Percentiles rank a stretch among this genome's conserved stretches.
These are phyloP conservation scores for Metarhizium robertsii DNA, from an alignment of 2,329 filamentous ascomycete genomes.

Conservation along the genomic window DNA sequence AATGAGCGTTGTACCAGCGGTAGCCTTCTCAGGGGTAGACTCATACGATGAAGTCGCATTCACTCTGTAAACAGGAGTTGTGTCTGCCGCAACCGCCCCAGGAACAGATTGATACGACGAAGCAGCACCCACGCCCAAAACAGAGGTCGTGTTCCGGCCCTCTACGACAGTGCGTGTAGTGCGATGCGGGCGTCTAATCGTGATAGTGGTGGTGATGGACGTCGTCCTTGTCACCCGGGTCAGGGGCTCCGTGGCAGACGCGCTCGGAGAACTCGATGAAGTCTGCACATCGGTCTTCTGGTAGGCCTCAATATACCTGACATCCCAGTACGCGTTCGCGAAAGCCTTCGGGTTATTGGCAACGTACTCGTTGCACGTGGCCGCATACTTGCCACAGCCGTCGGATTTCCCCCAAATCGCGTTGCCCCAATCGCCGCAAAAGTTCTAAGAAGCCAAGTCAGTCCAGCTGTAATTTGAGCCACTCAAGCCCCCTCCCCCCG, in stretches of 20 bases:
- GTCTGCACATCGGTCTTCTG: conserved; percentile 8
- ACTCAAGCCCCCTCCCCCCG: background rate
- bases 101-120: too few species aligned
- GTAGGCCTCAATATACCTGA: conserved; percentile 45
- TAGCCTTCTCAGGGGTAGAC: background rate
- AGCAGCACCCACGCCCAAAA: too few species aligned
- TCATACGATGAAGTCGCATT: background rate
- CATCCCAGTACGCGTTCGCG: conserved; percentile 37
- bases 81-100: too few species aligned
- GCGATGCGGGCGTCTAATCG: conserved; percentile 6
- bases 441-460: conserved; percentile 34
- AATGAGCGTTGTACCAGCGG: background rate
- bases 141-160: conserved; percentile 7
- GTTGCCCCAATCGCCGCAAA: conserved; percentile 69
- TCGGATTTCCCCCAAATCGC: conserved; percentile 30
- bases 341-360: conserved; percentile 35
- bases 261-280: background rate
- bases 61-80: background rate
- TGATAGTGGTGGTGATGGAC: conserved; percentile 17
- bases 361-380: conserved; percentile 38
- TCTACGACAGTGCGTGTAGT: background rate
- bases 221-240: conserved; percentile 15
- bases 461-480: background rate
- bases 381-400: conserved; percentile 28
- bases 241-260: background rate